Percentiles rank a stretch among this genome's conserved stretches.
Conservation (phyloP, 169 alveolate genomes). For the Cryptosporidium andersoni region DNA sequence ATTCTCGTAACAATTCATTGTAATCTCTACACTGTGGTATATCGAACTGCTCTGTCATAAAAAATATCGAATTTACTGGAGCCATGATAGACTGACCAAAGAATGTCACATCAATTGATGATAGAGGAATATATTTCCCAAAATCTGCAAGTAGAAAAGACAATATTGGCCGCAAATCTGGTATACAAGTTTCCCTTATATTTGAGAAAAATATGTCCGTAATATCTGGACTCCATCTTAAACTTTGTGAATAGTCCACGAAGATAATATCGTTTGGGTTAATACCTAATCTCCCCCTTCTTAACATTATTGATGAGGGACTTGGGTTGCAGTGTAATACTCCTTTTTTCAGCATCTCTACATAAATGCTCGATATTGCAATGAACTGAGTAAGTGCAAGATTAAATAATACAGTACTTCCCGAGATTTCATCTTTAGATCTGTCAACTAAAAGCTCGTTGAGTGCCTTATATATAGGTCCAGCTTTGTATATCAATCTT, state of each 20-base stretch:
- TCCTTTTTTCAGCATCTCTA: constrained; percentile 58
- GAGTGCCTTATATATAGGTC: constrained; percentile 40
- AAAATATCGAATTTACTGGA: constrained; percentile 37
- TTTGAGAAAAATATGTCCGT: constrained; percentile 52
- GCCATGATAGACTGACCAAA: constrained; percentile 41
- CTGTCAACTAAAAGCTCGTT: constrained; percentile 3
- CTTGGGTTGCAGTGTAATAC: constrained; percentile 58
- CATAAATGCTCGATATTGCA: constrained; percentile 48
- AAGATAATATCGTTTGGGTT: constrained; percentile 43
- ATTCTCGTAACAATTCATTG: constrained; percentile 25
- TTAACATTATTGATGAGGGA: constrained; percentile 67
- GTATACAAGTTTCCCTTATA: constrained; percentile 46
- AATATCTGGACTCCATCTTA: constrained; percentile 59
- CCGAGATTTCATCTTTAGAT: background rate
- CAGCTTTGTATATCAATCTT: constrained; percentile 43
- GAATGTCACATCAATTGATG: constrained; percentile 57
- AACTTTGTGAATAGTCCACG: constrained; percentile 45
- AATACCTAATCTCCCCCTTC: constrained; percentile 32
- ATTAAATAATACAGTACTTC: background rate
- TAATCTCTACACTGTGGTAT: constrained; percentile 50
- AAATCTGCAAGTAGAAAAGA: constrained; percentile 64
- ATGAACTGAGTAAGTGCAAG: constrained; percentile 33
- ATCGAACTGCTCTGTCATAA: constrained; percentile 12
- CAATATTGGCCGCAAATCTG: constrained; percentile 50
- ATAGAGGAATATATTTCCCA: constrained; percentile 46